Evolutionary conservation across 1,284 basidiomycete species (phyloP), one percentile per base, ranked within the genome.

Genomic region (Singerocomus inundabilis): DNA sequence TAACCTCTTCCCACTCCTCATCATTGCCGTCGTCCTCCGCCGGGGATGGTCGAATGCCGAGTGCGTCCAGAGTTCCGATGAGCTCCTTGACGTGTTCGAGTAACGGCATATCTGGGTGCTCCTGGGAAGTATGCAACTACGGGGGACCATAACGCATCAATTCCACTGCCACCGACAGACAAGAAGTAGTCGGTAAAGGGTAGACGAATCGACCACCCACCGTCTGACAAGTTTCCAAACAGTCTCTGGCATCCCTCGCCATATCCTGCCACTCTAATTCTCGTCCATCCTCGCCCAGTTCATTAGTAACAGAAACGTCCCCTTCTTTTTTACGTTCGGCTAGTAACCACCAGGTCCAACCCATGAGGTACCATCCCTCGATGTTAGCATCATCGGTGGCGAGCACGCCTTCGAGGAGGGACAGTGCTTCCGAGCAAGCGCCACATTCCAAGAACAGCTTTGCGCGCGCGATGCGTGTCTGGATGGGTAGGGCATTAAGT

Each of bases 281-380:
- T 46, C 82, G 82, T 5, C 82, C 68, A 35, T 76, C 63, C 24
- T 59, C 49, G 35, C 36, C 57, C 8, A 58, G 41, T 30, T 42
- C 60, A 15, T 2, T 49, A 3, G 32, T 25, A 2, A 42, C 46
- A 15, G 32, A 78, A 13, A 73, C 76, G n/a, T 77, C 80, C 29
- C 68, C 76, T 54, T 83, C 81, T 52, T 79, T 76, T 15, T 80
- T 79, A 52, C 81, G 77, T 62, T 89, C 84, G 0, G 80, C 78
- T 79, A 85, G 82, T 36, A 95, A 73, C 72, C 85, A 92, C 77
- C 92, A 93, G 52, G 90, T 88, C 91, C 93, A 95, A 46, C 93
- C 94, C 66, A 94, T 90, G n/a, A 96, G 79, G 67, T 97, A 97
- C 81, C 93, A 95, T 4, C 88, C 91, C 62, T 96, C 93, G 6